A percentile compares a stretch with the other conserved stretches of the same genome.
Conservation (phyloP, 176 grass and related monocot species). For the Avena atlantica region DNA sequence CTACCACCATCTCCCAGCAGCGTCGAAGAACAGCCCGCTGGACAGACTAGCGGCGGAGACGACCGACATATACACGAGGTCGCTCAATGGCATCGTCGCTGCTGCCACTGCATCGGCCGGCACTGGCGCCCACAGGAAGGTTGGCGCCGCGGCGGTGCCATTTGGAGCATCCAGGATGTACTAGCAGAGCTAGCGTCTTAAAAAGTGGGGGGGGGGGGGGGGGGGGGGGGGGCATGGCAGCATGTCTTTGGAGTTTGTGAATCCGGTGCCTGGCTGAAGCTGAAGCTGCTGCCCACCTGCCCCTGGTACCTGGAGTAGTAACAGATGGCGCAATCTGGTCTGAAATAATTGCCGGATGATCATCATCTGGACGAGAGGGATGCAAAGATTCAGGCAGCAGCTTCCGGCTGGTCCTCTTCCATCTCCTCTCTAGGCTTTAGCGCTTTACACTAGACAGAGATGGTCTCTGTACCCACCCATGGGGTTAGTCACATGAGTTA, state of each 20-base stretch:
- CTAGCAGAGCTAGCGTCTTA: constrained; percentile 33
- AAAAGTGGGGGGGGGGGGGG: neutral
- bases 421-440: neutral
- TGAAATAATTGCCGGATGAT: constrained; percentile 11
- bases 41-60: constrained; percentile 56
- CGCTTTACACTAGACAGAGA: neutral
- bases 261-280: neutral
- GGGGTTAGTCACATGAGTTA: neutral
- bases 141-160: constrained; percentile 48
- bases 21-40: constrained; percentile 37
- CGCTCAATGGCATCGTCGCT: constrained; percentile 68
- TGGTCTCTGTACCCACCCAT: neutral
- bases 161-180: constrained; percentile 80
- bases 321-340: constrained; percentile 13
- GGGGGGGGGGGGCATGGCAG: neutral
- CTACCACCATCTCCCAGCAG: constrained; percentile 59
- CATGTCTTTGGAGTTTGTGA: neutral
- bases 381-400: neutral
- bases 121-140: constrained; percentile 62
- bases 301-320: neutral
- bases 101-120: constrained; percentile 60
- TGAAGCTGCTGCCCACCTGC: constrained; percentile 15
- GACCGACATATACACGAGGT: constrained; percentile 60
- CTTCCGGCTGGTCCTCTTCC: neutral
- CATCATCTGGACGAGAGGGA: neutral